A percentile compares a stretch with the other conserved stretches of the same genome.
phyloP scores from a whole-genome alignment of 495 filamentous ascomycete species.

The Trichocladium antarcticum region DNA sequence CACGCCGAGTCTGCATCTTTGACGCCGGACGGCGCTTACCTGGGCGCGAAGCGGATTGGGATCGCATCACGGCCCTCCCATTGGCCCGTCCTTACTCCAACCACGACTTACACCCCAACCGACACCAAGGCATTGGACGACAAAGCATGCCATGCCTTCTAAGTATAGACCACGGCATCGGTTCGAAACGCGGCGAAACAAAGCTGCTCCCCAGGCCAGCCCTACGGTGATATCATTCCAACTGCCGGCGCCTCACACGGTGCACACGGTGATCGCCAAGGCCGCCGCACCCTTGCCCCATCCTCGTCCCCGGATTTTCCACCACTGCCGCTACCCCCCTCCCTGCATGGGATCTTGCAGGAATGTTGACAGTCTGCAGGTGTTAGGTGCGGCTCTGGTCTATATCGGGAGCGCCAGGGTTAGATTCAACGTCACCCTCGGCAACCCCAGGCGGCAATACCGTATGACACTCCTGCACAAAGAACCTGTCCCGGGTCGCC shows the following conservation, averaged over 20 bases:
- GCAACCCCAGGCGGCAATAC: conserved; percentile 3
- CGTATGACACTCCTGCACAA: not conserved
- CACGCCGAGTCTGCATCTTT: conserved; percentile 13
- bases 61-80: conserved; percentile 8
- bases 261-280: not conserved
- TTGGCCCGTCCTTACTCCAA: conserved; percentile 11
- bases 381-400: conserved; percentile 3
- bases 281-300: not conserved
- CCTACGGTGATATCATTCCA: conserved; percentile 14
- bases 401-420: conserved; percentile 4
- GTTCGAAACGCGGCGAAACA: conserved; percentile 12
- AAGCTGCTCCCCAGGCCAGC: not conserved
- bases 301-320: not conserved
- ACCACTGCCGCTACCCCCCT: too few relatives aligned
- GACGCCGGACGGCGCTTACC: conserved; percentile 21
- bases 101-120: not conserved
- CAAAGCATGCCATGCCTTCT: conserved; percentile 2
- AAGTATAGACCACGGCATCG: conserved; percentile 3
- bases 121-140: conserved; percentile 11
- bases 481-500: not conserved
- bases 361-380: too few relatives aligned
- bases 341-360: too few relatives aligned
- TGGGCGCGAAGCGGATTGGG: not conserved
- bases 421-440: conserved; percentile 2
- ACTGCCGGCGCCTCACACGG: not conserved